Evolutionary conservation across 805 yeast species (phyloP), one percentile per base, ranked within the genome.

Genomic region (Wickerhamiella bombiphila): DNA sequence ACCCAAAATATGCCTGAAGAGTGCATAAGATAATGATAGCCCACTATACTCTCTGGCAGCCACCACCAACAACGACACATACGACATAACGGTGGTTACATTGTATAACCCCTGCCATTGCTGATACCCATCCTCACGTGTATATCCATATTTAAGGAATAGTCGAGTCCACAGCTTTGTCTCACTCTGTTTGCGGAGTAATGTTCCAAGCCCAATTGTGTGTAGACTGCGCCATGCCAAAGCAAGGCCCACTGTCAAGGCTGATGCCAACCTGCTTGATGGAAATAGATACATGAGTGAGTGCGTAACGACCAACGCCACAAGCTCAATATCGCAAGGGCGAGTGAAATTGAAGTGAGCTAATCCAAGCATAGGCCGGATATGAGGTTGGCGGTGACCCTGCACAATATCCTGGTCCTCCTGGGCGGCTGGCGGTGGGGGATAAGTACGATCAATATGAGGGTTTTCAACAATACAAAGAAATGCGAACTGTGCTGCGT

Each of bases 391-490:
- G n/a, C n/a, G n/a, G n/a, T n/a, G n/a, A n/a, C n/a, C n/a, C 9
- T 9, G 26, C 16, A 28, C 17, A 7, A 19, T 9, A 4, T 17
- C 36, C 22, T 6, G n/a, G 4, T 25, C 25, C 26, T 26, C 26
- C 22, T 32, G 21, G 25, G 18, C 19, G 3, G 40, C 21, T 28
- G 31, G 20, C 26, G 52, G 52, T 47, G 20, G 16, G n/a, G 33
- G 33, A 30, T 61, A 81, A 14, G 78, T 80, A 59, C 77, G 79
- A 42, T 79, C 85, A 48, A 81, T 81, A 57, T 80, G 94, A 21
- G 94, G 94, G 49, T 76, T 79, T 56, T 81, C 94, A 35, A 81
- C 85, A 44, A 64, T 65, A 45, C 74, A 74, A 55, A 81, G 61
- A 50, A 81, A 81, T 19, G 72, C 64, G 67, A 81, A 80, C 55